phyloP scores from a whole-genome alignment of 495 filamentous ascomycete species.

The Elasticomyces elasticus region DNA sequence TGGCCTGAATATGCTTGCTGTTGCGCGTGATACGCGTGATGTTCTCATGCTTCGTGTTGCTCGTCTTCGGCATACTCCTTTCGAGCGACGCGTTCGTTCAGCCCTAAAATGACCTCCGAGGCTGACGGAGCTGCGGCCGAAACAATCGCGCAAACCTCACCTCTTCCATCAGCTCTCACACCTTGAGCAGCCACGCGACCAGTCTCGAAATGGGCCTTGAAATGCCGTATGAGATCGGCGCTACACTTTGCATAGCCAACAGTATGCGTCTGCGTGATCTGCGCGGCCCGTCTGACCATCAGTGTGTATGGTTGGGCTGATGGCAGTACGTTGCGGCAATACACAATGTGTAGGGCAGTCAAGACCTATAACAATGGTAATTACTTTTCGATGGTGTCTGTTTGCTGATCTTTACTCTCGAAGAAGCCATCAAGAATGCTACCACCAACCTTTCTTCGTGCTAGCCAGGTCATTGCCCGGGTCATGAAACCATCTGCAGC shows the following conservation, averaged over 20 bases:
- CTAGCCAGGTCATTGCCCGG: background rate
- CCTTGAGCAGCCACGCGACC: background rate
- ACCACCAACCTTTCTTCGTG: background rate
- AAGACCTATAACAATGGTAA: background rate
- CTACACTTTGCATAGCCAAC: background rate
- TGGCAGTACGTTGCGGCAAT: background rate
- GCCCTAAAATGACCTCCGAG: background rate
- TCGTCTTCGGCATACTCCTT: background rate
- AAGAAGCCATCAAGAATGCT: background rate
- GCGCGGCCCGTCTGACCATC: background rate
- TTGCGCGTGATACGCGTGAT: conserved; percentile 19
- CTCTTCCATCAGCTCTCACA: background rate
- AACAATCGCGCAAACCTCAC: background rate
- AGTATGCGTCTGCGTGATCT: background rate
- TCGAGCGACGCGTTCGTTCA: background rate
- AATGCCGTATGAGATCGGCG: background rate
- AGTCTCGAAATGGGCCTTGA: background rate
- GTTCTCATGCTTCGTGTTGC: conserved; percentile 19
- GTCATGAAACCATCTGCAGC: background rate
- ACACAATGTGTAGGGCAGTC: background rate
- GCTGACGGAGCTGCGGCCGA: background rate
- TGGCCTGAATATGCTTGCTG: conserved; percentile 4
- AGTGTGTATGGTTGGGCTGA: background rate
- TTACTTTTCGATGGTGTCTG: background rate
- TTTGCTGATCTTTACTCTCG: background rate